Evolutionary conservation across 2,329 filamentous ascomycete species (phyloP).

Genomic region (Bimuria novae-zelandiae): DNA sequence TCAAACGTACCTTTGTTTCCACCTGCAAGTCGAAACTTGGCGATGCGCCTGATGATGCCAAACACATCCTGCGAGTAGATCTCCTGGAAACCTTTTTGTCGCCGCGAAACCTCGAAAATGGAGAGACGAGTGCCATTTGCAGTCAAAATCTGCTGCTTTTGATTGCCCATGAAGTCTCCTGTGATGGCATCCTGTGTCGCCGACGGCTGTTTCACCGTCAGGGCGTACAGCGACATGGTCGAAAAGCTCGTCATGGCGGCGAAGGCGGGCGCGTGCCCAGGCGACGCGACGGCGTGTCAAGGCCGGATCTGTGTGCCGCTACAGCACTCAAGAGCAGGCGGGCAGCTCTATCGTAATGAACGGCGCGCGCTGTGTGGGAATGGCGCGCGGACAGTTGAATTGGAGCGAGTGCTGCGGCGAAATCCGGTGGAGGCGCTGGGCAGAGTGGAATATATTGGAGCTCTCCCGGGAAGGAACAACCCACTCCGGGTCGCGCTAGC

Average conservation of each 20-base stretch:
- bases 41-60: slow-evolving; percentile 88
- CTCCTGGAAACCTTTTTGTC: slow-evolving; percentile 83
- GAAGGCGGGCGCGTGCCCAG: slow-evolving; percentile 40
- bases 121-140: slow-evolving; percentile 89
- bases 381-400: slow-evolving; percentile 12
- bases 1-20: slow-evolving; percentile 86
- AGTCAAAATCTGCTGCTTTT: slow-evolving; percentile 96
- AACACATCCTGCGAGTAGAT: slow-evolving; percentile 93
- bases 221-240: slow-evolving; percentile 97
- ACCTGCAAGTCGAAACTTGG: slow-evolving; percentile 88
- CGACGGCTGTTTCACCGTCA: slow-evolving; percentile 92
- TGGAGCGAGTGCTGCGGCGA: neutral
- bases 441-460: slow-evolving; percentile 12
- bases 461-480: slow-evolving; percentile 9
- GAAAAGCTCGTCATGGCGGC: slow-evolving; percentile 90
- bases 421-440: neutral
- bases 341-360: neutral
- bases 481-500: neutral
- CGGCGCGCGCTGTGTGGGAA: neutral
- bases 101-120: slow-evolving; percentile 82
- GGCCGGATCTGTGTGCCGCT: neutral
- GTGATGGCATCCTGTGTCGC: slow-evolving; percentile 88
- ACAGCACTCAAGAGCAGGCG: neutral
- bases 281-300: slow-evolving; percentile 21
- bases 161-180: slow-evolving; percentile 93